phyloP scores from a whole-genome alignment of 2,329 filamentous ascomycete species.

The Verticillium zaregamsianum region DNA sequence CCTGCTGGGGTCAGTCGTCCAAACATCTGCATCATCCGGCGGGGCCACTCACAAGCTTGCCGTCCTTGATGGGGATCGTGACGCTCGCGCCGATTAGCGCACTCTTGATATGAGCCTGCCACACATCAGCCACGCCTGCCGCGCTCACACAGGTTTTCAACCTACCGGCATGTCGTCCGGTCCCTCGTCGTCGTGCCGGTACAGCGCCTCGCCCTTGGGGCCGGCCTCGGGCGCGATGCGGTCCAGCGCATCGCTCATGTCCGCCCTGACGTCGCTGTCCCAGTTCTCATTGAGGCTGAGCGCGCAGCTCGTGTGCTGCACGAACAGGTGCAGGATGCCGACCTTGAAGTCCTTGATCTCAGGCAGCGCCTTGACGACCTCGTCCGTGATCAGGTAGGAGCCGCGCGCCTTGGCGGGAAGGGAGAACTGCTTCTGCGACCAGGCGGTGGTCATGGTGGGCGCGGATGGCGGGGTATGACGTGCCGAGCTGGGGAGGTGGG shows the following conservation, averaged over 20 bases:
- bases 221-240: slow-evolving; percentile 79
- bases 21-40: neutral
- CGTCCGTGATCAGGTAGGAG: slow-evolving; percentile 83
- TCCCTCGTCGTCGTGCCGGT: slow-evolving; percentile 84
- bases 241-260: slow-evolving; percentile 94
- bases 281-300: slow-evolving; percentile 92
- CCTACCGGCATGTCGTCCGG: slow-evolving; percentile 86
- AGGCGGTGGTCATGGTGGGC: slow-evolving; percentile 55
- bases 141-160: slow-evolving; percentile 1
- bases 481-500: slow-evolving; percentile 12
- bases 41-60: slow-evolving; percentile 56
- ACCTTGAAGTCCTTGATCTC: slow-evolving; percentile 82
- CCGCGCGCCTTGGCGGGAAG: slow-evolving; percentile 75
- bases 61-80: slow-evolving; percentile 85
- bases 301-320: slow-evolving; percentile 93
- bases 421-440: slow-evolving; percentile 81
- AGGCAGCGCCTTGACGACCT: slow-evolving; percentile 66
- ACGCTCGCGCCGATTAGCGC: slow-evolving; percentile 85
- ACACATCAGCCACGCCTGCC: slow-evolving; percentile 3
- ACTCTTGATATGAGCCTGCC: slow-evolving; percentile 87
- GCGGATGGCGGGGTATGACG: slow-evolving; percentile 17
- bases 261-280: slow-evolving; percentile 76
- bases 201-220: slow-evolving; percentile 66
- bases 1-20: slow-evolving; percentile 26
- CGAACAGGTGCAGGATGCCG: slow-evolving; percentile 81